These are phyloP conservation scores for Lactarius hatsudake DNA, from an alignment of 768 basidiomycete species.

Conservation along the genomic window DNA sequence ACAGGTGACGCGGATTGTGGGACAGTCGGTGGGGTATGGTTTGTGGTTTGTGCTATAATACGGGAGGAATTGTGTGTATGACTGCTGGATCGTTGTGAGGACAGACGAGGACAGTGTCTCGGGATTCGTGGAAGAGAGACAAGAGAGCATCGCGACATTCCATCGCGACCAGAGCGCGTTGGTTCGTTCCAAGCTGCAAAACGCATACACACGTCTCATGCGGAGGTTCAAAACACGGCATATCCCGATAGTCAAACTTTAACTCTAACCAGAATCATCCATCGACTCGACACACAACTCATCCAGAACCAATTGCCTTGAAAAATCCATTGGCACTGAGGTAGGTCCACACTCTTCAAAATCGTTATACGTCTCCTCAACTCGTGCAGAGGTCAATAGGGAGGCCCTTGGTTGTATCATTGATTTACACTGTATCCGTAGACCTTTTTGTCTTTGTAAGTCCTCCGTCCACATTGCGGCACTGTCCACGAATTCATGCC, in stretches of 20 bases:
- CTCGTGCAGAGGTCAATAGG: slow-evolving; percentile 79
- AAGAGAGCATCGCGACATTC: slow-evolving; percentile 77
- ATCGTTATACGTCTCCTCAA: neutral
- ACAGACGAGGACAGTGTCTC: slow-evolving; percentile 34
- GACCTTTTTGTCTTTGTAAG: slow-evolving; percentile 13
- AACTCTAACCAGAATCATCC: slow-evolving; percentile 22
- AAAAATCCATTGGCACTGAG: slow-evolving; percentile 94
- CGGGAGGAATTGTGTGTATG: neutral
- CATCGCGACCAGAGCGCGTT: slow-evolving; percentile 48
- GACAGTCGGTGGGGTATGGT: neutral
- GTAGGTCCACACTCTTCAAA: slow-evolving; percentile 38
- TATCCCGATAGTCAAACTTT: slow-evolving; percentile 14
- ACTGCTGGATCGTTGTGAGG: neutral
- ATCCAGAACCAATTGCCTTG: slow-evolving; percentile 60
- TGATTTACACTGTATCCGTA: slow-evolving; percentile 21
- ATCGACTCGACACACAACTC: slow-evolving; percentile 12
- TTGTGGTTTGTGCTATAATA: neutral
- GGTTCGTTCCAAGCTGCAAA: neutral
- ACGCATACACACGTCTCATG: neutral
- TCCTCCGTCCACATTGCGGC: neutral
- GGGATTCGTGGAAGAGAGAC: slow-evolving; percentile 43
- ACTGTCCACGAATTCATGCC: slow-evolving; percentile 7
- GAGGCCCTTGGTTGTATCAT: slow-evolving; percentile 56
- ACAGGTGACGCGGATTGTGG: neutral
- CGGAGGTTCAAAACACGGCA: neutral